Conservation (phyloP, 2,329 filamentous ascomycete genomes). For the Teratosphaeria nubilosa region DNA sequence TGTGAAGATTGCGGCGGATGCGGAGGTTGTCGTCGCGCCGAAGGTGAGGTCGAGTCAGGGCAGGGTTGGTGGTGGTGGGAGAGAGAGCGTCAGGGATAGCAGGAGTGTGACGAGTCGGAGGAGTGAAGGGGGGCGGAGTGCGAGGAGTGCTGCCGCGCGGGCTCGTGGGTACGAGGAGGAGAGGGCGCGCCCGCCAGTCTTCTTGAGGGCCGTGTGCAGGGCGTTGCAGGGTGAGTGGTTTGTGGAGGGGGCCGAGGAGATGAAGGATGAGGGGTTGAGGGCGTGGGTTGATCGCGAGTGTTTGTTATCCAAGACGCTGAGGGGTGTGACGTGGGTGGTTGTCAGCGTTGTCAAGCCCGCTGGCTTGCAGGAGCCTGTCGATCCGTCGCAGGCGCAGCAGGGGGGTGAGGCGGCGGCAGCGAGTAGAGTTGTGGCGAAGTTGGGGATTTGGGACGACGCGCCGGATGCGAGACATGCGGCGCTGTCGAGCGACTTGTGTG, state of each 20-base stretch:
- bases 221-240: conserved; percentile 65
- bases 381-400: conserved; percentile 59
- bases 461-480: conserved; percentile 72
- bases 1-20: conserved; percentile 85
- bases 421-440: conserved; percentile 62
- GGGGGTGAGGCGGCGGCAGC: conserved; percentile 46
- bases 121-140: conserved; percentile 59
- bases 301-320: conserved; percentile 59
- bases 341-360: conserved; percentile 83
- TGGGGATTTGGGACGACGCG: conserved; percentile 74
- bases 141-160: conserved; percentile 56
- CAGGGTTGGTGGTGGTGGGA: conserved; percentile 38
- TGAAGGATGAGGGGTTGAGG: conserved; percentile 51
- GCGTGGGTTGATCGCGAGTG: conserved; percentile 81
- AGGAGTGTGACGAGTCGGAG: conserved; percentile 72
- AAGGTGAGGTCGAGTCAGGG: conserved; percentile 56
- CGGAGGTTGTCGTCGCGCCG: conserved; percentile 93
- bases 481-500: conserved; percentile 67
- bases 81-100: conserved; percentile 56
- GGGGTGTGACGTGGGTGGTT: conserved; percentile 64
- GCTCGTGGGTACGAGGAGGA: conserved; percentile 49
- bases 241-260: conserved; percentile 42
- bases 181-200: conserved; percentile 54
- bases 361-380: conserved; percentile 60
- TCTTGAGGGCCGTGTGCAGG: conserved; percentile 70